Evolutionary conservation across 2,329 filamentous ascomycete species (phyloP), one percentile per base, ranked within the genome.

Genomic region (Tympanopsis confertula): DNA sequence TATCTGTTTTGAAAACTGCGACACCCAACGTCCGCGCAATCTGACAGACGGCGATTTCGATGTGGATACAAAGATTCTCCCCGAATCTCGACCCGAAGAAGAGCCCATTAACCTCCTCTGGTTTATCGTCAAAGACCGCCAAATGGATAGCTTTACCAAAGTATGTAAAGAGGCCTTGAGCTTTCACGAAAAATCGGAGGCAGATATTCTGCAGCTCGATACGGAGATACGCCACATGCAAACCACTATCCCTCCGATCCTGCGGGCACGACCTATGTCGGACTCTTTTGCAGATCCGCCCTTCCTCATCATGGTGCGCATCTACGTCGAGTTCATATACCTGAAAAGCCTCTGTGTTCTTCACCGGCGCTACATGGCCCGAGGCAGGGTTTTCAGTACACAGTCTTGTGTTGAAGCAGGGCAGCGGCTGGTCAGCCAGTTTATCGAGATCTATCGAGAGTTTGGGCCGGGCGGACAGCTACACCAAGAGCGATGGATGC

Each of bases 51-150:
- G 44, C 3, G 48, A 52, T 35, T 53, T 53, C 19, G 44, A 52
- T 37, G 47, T 45, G 20, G 40, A 49, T 22, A 49, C 45, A 4
- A 19, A 36, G 24, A 36, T 35, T 1, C 20, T 54, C 10, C 50
- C 51, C 4, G 14, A 38, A 4, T 43, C 48, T 15, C 38, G 50
- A 30, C 36, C 50, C 2, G 44, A 48, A 19, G 45, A 39, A 22
- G 50, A 53, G 24, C 26, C 41, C 3, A 50, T 47, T 5, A 41
- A 28, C 20, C n/a, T 54, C 7, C 41, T 54, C 5, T 56, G 50
- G 41, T 54, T 55, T 38, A 48, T 56, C 20, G 49, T 51, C 33
- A 57, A 56, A 39, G 42, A 51, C 15, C 43, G 45, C n/a, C 45
- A 50, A 20, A 47, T 54, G 41, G 37, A 28, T 20, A 43, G 41